A percentile compares a stretch with the other conserved stretches of the same genome.
Conservation (phyloP, 2,329 filamentous ascomycete species). For the Neopestalotiopsis sp. region DNA sequence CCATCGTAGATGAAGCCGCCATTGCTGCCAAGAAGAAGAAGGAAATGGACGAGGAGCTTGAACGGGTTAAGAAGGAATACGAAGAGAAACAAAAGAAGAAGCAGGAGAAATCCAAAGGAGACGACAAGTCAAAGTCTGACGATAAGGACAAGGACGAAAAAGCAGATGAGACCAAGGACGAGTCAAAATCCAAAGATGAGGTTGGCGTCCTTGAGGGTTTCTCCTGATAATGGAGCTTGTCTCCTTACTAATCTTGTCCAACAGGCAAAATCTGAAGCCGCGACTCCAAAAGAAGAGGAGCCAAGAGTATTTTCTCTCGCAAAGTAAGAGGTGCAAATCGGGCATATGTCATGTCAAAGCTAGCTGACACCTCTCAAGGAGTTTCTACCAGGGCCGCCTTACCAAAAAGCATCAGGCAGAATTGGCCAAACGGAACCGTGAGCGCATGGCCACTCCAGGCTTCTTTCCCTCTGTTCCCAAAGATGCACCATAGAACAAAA, state of each 20-base stretch:
- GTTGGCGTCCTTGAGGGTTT: constrained; percentile 21
- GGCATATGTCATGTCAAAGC: not conserved
- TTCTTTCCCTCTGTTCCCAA: constrained; percentile 88
- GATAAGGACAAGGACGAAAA: constrained; percentile 52
- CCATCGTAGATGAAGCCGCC: constrained; percentile 73
- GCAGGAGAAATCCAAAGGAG: constrained; percentile 62
- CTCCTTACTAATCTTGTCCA: not conserved
- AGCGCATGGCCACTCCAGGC: constrained; percentile 77
- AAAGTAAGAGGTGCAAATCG: constrained; percentile 56
- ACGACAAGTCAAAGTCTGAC: constrained; percentile 52
- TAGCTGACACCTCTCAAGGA: constrained; percentile 50
- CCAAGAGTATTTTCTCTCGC: constrained; percentile 85
- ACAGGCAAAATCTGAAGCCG: constrained; percentile 18
- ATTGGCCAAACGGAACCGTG: constrained; percentile 78
- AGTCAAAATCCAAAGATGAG: constrained; percentile 37
- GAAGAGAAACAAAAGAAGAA: constrained; percentile 74
- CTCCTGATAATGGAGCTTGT: not conserved
- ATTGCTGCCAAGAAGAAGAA: constrained; percentile 69
- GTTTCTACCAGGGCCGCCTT: constrained; percentile 86
- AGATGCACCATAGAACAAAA: constrained; percentile 28
- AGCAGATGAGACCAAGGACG: constrained; percentile 39
- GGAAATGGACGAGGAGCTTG: constrained; percentile 65
- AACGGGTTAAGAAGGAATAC: constrained; percentile 76
- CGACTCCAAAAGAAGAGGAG: constrained; percentile 62
- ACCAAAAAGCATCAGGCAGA: constrained; percentile 81